Base-by-base conservation (phyloP, 768 basidiomycete genomes). In the Glaciozyma martinii region DNA sequence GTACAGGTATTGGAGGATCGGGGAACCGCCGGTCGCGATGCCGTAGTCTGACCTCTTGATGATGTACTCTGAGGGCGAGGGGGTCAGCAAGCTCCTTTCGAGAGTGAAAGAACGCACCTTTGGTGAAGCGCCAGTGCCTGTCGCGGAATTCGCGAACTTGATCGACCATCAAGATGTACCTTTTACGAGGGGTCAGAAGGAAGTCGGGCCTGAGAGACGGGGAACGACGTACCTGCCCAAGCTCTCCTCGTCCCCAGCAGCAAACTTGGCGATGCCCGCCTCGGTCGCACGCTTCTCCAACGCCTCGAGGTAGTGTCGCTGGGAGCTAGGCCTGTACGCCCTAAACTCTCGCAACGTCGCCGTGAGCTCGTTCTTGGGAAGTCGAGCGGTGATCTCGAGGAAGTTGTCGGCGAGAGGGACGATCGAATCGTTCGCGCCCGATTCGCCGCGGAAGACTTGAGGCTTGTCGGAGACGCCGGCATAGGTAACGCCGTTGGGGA, bases 121-220 rank as follows among this genome's bases (percentile, higher is more conserved):
- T 73, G 9, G 76, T 77, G 67, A 76, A 77, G 53, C 74, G 69
- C 76, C 76, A 77, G 54, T 77, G 76, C 15, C 76, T 70, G 67
- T 74, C 72, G 21, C 76, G 61, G 60, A 77, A 75, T 32, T 77
- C 75, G 59, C 75, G 70, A 0, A 74, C 70, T 61, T 75, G 70
- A 56, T 75, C 73, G 47, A 74, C 42, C 49, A 70, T 70, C 33
- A 67, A 66, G 52, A 75, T 61, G 62, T 73, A 75, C n/a, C 46
- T 7, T 21, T 10, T 43, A 43, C 42, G 42, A 43, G 42, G 42
- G 42, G 18, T 18, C 42, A 43, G 42, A 43, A 43, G 10, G 42
- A 43, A 15, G 9, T 23, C 9, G n/a, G 25, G 25, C 52, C 10
- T 53, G n/a, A 9, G 23, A 9, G 25, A 9, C 52, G 52, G 15